Percentiles rank a stretch among this genome's conserved stretches.
Conservation (phyloP, 225 moss, liverwort and hornwort species). For the Pleurozium schreberi region DNA sequence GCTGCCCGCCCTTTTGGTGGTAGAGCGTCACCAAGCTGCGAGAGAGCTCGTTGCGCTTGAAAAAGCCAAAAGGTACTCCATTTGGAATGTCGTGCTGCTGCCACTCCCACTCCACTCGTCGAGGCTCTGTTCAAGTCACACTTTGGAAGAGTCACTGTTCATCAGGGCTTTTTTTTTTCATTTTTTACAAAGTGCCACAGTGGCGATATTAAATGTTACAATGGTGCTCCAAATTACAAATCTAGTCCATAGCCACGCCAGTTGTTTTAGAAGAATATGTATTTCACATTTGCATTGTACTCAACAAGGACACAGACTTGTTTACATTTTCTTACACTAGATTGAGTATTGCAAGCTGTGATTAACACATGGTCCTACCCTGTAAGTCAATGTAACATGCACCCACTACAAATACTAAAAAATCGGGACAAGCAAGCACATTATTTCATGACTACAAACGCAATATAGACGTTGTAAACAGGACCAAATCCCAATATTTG, state of each 20-base stretch:
- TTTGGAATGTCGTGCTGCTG: neutral
- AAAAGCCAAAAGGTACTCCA: neutral
- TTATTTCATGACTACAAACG: too few species aligned
- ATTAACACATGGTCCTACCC: neutral
- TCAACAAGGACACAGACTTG: neutral
- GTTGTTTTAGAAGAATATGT: neutral
- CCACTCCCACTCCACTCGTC: neutral
- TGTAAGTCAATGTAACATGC: neutral
- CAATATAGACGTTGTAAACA: neutral
- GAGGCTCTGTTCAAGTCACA: neutral
- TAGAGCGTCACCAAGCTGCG: slow-evolving; percentile 10
- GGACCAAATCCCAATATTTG: neutral
- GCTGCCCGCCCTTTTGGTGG: neutral
- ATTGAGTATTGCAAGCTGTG: neutral
- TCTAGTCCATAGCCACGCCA: neutral
- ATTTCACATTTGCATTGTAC: neutral
- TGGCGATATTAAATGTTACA: too few species aligned
- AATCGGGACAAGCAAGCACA: neutral
- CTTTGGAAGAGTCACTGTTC: neutral
- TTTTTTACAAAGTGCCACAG: neutral
- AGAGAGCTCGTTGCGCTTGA: neutral
- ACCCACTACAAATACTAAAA: neutral
- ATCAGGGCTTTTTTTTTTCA: too few species aligned
- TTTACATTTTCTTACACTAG: neutral
- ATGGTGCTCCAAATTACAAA: too few species aligned